Conservation (phyloP, 2,329 filamentous ascomycete genomes). For the Ceratocystiopsis minuta region DNA sequence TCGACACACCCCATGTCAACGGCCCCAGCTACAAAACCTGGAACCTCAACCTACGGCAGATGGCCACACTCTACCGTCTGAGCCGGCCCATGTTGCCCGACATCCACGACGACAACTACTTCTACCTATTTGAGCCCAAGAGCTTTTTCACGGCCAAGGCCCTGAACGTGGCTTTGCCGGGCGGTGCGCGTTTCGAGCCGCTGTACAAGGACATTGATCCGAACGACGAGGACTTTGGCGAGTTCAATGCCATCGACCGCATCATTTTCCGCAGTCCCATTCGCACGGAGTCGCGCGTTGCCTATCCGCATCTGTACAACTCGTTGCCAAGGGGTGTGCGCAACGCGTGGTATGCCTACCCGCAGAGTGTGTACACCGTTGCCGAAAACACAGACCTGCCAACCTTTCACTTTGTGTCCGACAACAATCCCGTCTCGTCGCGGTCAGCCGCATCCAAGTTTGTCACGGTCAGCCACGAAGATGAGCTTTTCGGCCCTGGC, state of each 20-base stretch:
- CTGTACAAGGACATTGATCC: slow-evolving; percentile 97
- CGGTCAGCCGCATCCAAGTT: slow-evolving; percentile 89
- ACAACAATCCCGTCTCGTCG: slow-evolving; percentile 93
- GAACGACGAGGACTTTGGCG: slow-evolving; percentile 96
- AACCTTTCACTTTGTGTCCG: slow-evolving; percentile 94
- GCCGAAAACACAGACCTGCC: slow-evolving; percentile 78
- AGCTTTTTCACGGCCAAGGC: slow-evolving; percentile 94
- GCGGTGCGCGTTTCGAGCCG: slow-evolving; percentile 89
- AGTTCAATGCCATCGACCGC: slow-evolving; percentile 97
- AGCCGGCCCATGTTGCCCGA: slow-evolving; percentile 85
- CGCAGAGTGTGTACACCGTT: slow-evolving; percentile 78
- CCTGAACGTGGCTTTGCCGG: slow-evolving; percentile 91
- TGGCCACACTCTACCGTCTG: slow-evolving; percentile 85
- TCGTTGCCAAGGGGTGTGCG: slow-evolving; percentile 88
- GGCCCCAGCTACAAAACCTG: slow-evolving; percentile 92
- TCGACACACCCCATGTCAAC: slow-evolving; percentile 87
- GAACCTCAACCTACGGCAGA: slow-evolving; percentile 85
- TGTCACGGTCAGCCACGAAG: slow-evolving; percentile 77
- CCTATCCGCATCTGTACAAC: slow-evolving; percentile 91
- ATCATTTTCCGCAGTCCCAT: slow-evolving; percentile 96
- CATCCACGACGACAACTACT: slow-evolving; percentile 90
- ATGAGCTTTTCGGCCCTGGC: slow-evolving; percentile 73
- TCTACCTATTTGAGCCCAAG: slow-evolving; percentile 89
- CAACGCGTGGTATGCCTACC: slow-evolving; percentile 82
- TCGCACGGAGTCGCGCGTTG: slow-evolving; percentile 86